Base-by-base conservation (phyloP, 768 basidiomycete genomes). In the Lactifluus pinguis region DNA sequence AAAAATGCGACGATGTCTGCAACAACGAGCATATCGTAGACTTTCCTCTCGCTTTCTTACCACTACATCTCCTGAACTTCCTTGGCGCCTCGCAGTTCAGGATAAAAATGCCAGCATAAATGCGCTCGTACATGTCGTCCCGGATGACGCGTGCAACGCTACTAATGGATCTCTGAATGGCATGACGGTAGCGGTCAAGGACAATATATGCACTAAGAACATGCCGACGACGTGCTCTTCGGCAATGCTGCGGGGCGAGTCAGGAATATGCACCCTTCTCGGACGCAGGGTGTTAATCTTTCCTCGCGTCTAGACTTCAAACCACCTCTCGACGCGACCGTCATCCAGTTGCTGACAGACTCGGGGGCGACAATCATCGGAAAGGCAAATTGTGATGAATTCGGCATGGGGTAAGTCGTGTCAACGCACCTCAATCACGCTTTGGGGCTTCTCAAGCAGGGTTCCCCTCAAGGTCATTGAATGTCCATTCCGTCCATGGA, bases 351-450 rank as follows among this genome's bases (percentile, higher is more conserved):
- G 10, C 72, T 98, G 2, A 76, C 77, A 1, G 63, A 75, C 0
- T 74, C 77, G 0, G 93, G 92, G 0, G 92, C 86, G 0, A 72
- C 82, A 17, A 79, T 98, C 11, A 68, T 88, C 2, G 95, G 93
- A 1, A 97, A 97, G 74, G 86, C 94, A 0, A 95, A 95, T 69
- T 92, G 92, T 71, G 95, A 99, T 70, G 95, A 98, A 73, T 98
- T 98, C 72, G 95, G 95, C 1, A 98, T 98, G 95, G 95, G 95
- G 87, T 94, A 60, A 19, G 84, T 49, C 11, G 42, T 6, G 42
- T 6, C 42, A n/a, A 0, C 9, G 21, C 5, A 5, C 29, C 14
- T 21, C 17, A 4, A 19, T 29, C 14, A 8, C 14, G n/a, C 34
- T 25, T 25, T 6, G 3, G 29, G n/a, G 41, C 19, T 21, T 42